Evolutionary conservation across 306 rosid species (phyloP).

Genomic region (Quercus mongolica): DNA sequence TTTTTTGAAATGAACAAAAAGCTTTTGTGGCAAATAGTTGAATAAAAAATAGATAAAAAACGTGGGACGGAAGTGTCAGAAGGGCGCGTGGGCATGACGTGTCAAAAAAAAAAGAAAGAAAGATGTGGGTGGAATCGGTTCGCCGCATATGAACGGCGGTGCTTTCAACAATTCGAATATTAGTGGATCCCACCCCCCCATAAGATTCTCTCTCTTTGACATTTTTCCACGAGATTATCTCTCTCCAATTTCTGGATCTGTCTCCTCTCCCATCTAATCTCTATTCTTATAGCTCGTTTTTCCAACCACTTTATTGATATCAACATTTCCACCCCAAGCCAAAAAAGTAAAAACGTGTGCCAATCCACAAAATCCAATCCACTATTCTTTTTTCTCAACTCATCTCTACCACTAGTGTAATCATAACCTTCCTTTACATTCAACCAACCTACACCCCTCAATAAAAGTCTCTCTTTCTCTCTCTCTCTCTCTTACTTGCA

Average conservation of each 20-base stretch:
- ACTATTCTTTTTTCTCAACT: not conserved
- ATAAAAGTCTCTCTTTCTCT: not conserved
- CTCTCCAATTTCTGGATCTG: not conserved
- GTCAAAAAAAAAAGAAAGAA: not conserved
- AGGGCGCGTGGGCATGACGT: constrained; percentile 34
- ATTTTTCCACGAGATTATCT: not conserved
- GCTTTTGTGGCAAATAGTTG: not conserved
- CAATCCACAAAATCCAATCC: not conserved
- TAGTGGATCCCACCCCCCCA: constrained; percentile 23
- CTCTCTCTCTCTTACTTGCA: not conserved
- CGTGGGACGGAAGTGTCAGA: constrained; percentile 17
- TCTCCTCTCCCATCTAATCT: not conserved
- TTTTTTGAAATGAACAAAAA: not conserved
- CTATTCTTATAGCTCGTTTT: not conserved
- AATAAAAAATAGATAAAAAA: not conserved
- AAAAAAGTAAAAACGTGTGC: not conserved
- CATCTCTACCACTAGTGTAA: not conserved
- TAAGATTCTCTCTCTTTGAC: constrained; percentile 23
- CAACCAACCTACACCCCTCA: not conserved
- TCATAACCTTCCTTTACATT: not conserved
- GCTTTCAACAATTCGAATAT: constrained; percentile 27
- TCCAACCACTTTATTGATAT: not conserved
- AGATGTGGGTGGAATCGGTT: constrained; percentile 35
- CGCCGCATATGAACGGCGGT: constrained; percentile 58
- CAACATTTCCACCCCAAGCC: no score